These are phyloP conservation scores for Aegle marmelos DNA, from an alignment of 345 rosid species.

Conservation along the genomic window DNA sequence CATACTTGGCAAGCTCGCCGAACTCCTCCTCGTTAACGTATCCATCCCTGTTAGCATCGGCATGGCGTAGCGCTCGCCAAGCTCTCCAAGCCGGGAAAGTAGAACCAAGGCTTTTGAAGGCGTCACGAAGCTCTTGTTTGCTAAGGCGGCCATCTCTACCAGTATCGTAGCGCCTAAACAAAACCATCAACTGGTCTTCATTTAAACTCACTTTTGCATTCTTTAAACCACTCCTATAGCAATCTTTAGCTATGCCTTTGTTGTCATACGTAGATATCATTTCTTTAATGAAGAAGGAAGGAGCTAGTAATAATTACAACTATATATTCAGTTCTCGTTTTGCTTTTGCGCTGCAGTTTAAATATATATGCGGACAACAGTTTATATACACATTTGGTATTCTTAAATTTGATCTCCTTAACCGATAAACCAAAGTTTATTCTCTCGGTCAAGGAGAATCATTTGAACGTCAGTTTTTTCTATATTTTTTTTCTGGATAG, in stretches of 20 bases:
- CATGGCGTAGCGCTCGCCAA: slow-evolving; percentile 9
- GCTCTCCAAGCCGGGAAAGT: slow-evolving; percentile 10
- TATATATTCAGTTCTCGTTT: not conserved
- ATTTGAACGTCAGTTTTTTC: not conserved
- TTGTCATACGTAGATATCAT: not conserved
- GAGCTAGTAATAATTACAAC: not conserved
- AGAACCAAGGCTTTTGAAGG: slow-evolving; percentile 16
- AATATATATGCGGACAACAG: not conserved
- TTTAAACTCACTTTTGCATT: not conserved
- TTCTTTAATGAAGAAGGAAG: too few species aligned
- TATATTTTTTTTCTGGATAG: not conserved
- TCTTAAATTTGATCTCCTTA: not conserved
- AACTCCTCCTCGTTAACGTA: slow-evolving; percentile 5
- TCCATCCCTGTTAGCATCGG: slow-evolving; percentile 16
- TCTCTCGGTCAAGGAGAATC: not conserved
- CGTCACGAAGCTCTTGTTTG: slow-evolving; percentile 19
- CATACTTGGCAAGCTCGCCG: slow-evolving; percentile 11
- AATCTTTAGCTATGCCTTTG: not conserved
- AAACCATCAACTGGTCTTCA: slow-evolving; percentile 16
- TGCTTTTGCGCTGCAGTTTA: not conserved
- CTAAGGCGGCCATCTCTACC: slow-evolving; percentile 19
- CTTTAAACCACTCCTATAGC: not conserved
- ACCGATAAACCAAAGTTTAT: not conserved
- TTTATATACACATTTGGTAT: not conserved
- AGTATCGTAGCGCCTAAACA: slow-evolving; percentile 9